A percentile compares a stretch with the other conserved stretches of the same genome.
These are phyloP conservation scores for Cichorium intybus DNA, from an alignment of 140 eudicot species.

Conservation along the genomic window DNA sequence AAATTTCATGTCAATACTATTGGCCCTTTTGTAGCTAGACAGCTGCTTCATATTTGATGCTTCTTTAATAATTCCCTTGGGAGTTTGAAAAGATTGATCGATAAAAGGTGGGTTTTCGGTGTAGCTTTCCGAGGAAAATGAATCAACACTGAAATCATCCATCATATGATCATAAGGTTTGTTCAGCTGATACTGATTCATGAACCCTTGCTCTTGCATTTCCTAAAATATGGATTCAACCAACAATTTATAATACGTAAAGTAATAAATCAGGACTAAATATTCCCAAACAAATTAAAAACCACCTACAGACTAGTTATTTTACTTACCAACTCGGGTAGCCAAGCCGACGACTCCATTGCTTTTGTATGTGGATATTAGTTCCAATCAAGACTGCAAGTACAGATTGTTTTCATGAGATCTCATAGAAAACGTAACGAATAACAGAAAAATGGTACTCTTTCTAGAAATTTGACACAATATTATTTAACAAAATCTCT, in stretches of 20 bases:
- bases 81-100: constrained; percentile 40
- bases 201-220: constrained; percentile 46
- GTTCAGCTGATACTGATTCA: constrained; percentile 44
- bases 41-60: constrained; percentile 25
- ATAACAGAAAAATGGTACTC: background rate
- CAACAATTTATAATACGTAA: background rate
- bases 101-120: constrained; percentile 33
- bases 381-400: constrained; percentile 28
- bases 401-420: constrained; percentile 17
- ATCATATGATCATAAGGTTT: constrained; percentile 36
- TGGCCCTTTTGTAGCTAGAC: constrained; percentile 18
- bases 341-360: constrained; percentile 39
- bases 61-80: constrained; percentile 22
- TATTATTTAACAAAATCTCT: background rate
- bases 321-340: constrained; percentile 33
- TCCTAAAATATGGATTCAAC: constrained; percentile 30
- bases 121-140: constrained; percentile 45
- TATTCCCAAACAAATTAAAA: background rate
- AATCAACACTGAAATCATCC: constrained; percentile 43
- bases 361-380: background rate
- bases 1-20: constrained; percentile 13
- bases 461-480: background rate
- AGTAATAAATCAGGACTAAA: background rate
- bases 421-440: constrained; percentile 8
- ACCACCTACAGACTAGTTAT: background rate